Base-by-base conservation (phyloP, 495 filamentous ascomycete species). In the Letharia columbiana region DNA sequence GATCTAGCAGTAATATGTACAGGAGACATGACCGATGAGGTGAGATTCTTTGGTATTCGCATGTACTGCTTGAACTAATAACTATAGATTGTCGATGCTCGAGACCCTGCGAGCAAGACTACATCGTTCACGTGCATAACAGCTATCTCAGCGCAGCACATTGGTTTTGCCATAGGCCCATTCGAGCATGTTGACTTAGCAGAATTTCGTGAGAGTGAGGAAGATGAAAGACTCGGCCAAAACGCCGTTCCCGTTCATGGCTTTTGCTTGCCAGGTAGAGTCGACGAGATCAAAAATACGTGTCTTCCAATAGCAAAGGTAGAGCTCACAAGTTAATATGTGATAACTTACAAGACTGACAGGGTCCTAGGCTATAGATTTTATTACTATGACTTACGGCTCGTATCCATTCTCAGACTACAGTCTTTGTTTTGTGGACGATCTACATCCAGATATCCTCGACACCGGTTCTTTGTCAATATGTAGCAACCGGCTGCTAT, bases 341-440 rank as follows among this genome's bases (percentile, higher is more conserved):
- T 31, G 2, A 17, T 13, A 28, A 62, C 9, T 4, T 31, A 33
- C 23, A 39, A 56, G 39, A 63, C 33, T 69, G 23, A 69, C 41
- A 63, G 0, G n/a, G 8, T 41, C 4, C 33, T 56, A 80, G 74
- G 90, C 91, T 1, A 85, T 96, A 42, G 94, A 98, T 72, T 87
- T 86, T 72, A 92, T 98, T 69, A 90, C 87, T 1, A 81, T 91
- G 62, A 87, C 86, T 6, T 97, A 91, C 69, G 90, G 90, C 20
- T 86, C 87, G 3, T 98, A 92, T 74, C 91, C 92, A 0, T 96
- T 91, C 70, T 82, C 86, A 47, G 89, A 85, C 68, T 97, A 94
- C 79, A 94, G 93, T 69, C 77, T 98, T 52, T 91, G 89, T 72
- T 99, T 98, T 68, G 87, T 98, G 47, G 94, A 99, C 67, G 95